Conservation (phyloP, 768 basidiomycete species). For the Lactarius psammicola region DNA sequence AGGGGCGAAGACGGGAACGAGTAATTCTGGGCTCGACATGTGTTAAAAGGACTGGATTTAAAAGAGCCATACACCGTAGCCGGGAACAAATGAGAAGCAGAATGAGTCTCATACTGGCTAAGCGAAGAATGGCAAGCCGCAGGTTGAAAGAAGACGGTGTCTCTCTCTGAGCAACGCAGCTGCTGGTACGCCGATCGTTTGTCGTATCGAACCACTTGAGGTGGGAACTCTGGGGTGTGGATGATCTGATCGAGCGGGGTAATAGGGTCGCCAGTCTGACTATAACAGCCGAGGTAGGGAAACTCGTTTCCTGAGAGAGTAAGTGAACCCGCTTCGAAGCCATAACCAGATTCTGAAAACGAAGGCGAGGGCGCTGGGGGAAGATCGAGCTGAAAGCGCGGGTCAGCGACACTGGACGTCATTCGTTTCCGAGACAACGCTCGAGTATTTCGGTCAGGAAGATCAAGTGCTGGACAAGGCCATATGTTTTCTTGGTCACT, state of each 20-base stretch:
- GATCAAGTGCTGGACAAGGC: slow-evolving; percentile 3
- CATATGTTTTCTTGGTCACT: slow-evolving; percentile 20
- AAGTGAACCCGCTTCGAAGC: slow-evolving; percentile 7
- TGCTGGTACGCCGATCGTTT: slow-evolving; percentile 8
- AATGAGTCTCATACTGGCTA: slow-evolving; percentile 1
- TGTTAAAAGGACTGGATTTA: slow-evolving; percentile 17
- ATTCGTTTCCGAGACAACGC: slow-evolving; percentile 38
- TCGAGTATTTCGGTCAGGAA: slow-evolving; percentile 14
- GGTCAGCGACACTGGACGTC: slow-evolving; percentile 34
- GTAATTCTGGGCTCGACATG: slow-evolving; percentile 20
- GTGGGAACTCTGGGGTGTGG: slow-evolving; percentile 34
- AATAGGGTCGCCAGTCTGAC: slow-evolving; percentile 21
- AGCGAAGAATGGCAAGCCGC: slow-evolving; percentile 3
- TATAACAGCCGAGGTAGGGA: slow-evolving; percentile 16
- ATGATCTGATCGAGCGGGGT: slow-evolving; percentile 35
- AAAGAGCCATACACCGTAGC: slow-evolving; percentile 3
- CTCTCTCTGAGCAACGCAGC: slow-evolving; percentile 10
- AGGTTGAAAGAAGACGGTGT: slow-evolving; percentile 9
- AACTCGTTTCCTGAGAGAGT: slow-evolving; percentile 16
- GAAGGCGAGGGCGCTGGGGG: slow-evolving; percentile 27
- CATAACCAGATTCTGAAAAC: slow-evolving; percentile 28
- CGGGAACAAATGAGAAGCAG: slow-evolving; percentile 2
- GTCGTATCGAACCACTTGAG: slow-evolving; percentile 30
- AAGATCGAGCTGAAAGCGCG: slow-evolving; percentile 30
- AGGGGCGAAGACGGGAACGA: slow-evolving; percentile 24